These are phyloP conservation scores for Aleurites moluccanus DNA, from an alignment of 441 rosid genomes.

Conservation along the genomic window DNA sequence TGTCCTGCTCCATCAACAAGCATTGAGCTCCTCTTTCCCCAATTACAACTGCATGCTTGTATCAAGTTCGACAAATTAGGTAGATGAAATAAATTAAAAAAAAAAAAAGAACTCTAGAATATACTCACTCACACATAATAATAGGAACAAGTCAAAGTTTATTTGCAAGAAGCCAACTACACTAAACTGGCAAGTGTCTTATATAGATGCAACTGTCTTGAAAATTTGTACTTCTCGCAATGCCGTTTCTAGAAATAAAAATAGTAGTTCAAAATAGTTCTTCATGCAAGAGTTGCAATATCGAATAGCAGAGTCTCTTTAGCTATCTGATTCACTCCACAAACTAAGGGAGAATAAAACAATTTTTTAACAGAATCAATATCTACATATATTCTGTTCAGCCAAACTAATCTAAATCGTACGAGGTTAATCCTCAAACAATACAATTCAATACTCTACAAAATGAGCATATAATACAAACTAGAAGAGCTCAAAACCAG, in stretches of 20 bases:
- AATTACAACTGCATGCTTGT: slow-evolving; percentile 74
- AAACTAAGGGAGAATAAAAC: not conserved
- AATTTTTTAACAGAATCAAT: not conserved
- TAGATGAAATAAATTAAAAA: not conserved
- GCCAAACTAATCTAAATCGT: too few species aligned
- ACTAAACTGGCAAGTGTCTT: not conserved
- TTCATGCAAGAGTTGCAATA: too few species aligned
- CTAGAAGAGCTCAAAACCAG: not conserved
- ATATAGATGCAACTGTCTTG: not conserved
- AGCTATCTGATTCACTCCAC: too few species aligned
- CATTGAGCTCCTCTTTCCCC: slow-evolving; percentile 64
- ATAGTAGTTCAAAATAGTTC: not conserved
- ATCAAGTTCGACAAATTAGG: slow-evolving; percentile 15
- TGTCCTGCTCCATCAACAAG: slow-evolving; percentile 36
- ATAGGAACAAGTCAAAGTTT: not conserved
- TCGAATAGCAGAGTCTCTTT: not conserved
- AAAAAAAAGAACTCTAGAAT: not conserved
- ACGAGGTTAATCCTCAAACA: not conserved
- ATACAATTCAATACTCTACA: not conserved
- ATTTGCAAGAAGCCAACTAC: not conserved
- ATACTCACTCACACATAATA: not conserved
- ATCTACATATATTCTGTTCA: too few species aligned
- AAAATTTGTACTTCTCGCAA: not conserved
- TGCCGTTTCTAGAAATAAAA: not conserved
- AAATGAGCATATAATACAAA: not conserved